Base-by-base conservation (phyloP, 2,329 filamentous ascomycete species). In the Sporothrix inflata region DNA sequence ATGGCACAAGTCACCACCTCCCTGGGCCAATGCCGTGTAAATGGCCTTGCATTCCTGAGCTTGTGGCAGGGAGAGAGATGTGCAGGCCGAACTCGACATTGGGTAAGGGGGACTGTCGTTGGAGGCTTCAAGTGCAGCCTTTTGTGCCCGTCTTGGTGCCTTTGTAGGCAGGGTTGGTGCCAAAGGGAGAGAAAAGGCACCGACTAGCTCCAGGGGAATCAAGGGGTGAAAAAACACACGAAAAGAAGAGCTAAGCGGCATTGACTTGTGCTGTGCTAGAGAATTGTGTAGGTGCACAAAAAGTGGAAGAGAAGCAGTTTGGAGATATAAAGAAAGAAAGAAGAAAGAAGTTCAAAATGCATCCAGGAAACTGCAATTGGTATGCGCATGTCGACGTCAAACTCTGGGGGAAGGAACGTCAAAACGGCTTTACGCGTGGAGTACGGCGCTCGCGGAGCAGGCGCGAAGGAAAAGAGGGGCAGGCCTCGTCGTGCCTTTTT, bases 21-120 rank as follows among this genome's bases (percentile, higher is more conserved):
- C 60, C 49, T 60, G 38, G 24, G 51, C 38, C n/a, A 45, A 69
- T 69, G 21, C 51, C 53, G 42, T 51, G 30, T 38, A 27, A 65
- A 53, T 53, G 42, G 27, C 2, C 42, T 30, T 61, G 45, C 57
- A 71, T 63, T 71, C 69, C 57, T 61, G 45, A 53, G 34, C 30
- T 27, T 60, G 4, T 7, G 66, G 40, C 49, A 70, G 71, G 71
- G 71, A 72, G 14, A 30, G 51, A 65, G 60, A 69, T 69, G 66
- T 49, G 34, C 21, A 34, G 34, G 49, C 49, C 47, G 21, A 7
- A 40, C 30, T 34, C n/a, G n/a, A 14, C 66, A 38, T 69, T 57
- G 66, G 47, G 45, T 21, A 69, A 69, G 49, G 49, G 66, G 30
- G 30, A 40, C 24, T 45, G 5, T 42, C 21, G n/a, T 65, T 16